Evolutionary conservation across 257 asterid species (phyloP), one percentile per base, ranked within the genome.

Genomic region (Haberlea rhodopensis): DNA sequence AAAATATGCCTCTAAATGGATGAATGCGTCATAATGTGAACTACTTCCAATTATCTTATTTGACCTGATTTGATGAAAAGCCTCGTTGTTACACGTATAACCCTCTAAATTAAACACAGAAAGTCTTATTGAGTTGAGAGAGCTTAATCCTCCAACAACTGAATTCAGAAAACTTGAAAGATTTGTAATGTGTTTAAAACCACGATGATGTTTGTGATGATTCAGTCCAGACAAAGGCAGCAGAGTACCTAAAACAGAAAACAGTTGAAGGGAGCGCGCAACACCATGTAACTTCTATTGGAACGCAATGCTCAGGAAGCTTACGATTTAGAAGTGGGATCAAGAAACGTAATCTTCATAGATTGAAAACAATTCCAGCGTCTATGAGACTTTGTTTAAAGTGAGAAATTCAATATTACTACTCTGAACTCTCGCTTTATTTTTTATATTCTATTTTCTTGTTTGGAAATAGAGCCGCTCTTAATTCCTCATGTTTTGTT

Each of bases 201-300:
- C 37, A 7, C 63, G 68, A 63, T 60, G 20, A 49, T 67, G 75
- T 74, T 74, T 72, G 56, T 67, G 49, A 66, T 28, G 77, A 63
- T 29, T 63, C 87, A 88, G 98, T 91, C 77, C 95, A 82, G 78
- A 88, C 82, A 26, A 89, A 80, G 70, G 81, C 95, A 60, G 73
- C 78, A 66, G 78, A 78, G n/a, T 84, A 91, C 78, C 62, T 78
- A 75, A 87, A 79, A 76, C 78, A 57, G 62, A 87, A 75, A 75
- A 55, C 69, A 40, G 78, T 57, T 23, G 73, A 26, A 71, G 72
- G 65, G 76, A 67, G 68, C 64, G 56, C 71, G 51, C 72, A 45
- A 46, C 74, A 62, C 21, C 49, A 77, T 64, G 51, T 60, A 63
- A 28, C 59, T 70, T 46, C 59, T 52, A 65, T 48, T 26, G 80